Evolutionary conservation across 345 rosid species (phyloP), one percentile per base, ranked within the genome.

Genomic region (Brassica incana): DNA sequence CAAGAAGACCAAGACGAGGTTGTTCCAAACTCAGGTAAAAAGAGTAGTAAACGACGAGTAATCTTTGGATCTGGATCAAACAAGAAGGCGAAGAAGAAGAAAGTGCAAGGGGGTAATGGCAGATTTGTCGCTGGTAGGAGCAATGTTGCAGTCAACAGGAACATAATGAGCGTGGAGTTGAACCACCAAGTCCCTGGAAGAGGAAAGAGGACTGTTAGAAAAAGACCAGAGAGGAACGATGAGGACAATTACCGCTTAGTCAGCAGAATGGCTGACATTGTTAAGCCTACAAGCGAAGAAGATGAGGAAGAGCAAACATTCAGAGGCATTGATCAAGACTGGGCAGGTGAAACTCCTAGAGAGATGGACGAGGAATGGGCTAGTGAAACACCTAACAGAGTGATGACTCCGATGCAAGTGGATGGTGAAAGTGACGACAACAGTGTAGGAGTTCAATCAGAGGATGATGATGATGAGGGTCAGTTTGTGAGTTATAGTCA

Each of bases 151-250:
- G 84, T 79, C 4, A 60, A 45, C 70, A 87, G 73, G 64, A 88
- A 75, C 79, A 70, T 87, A 35, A 88, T 81, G 84, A 80, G 89
- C 82, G 74, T 93, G 78, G 80, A 84, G 75, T 14, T 78, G 77
- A 83, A 81, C 71, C 83, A 87, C 43, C 90, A 77, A 81, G 76
- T 71, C 54, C 78, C 88, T 67, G 88, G 89, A 71, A 85, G 95
- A 38, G 97, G 99, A 52, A 95, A 90, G 6, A 80, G 97, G 36
- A 96, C 99, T 0, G 88, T 88, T 75, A 86, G 99, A 76, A 96
- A 82, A 89, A 90, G 97, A 82, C 84, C 88, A 18, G 98, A 88
- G 61, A 90, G 85, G 84, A 82, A 69, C 29, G 79, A 80, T 30
- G 74, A 59, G 33, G 87, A 84, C 67, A 85, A 80, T 7, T 75